Conservation (phyloP, 2,329 filamentous ascomycete species). For the Trichothecium roseum region DNA sequence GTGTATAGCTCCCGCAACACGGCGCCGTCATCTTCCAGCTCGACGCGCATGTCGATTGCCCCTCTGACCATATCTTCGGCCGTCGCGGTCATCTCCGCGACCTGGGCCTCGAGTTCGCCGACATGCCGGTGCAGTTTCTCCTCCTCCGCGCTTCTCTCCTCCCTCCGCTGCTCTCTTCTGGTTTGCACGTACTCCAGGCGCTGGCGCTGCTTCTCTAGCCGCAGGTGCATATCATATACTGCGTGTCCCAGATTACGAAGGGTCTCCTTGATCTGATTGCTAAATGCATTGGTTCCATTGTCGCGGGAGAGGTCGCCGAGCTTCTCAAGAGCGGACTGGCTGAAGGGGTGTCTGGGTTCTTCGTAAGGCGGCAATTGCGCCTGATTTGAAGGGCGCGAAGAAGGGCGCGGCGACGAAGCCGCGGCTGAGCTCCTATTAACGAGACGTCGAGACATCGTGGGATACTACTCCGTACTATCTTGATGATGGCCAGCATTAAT, state of each 20-base stretch:
- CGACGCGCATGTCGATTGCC: conserved; percentile 37
- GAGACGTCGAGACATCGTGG: conserved; percentile 22
- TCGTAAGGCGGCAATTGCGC: conserved; percentile 35
- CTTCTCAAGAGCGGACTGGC: conserved; percentile 22
- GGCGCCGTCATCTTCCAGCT: conserved; percentile 36
- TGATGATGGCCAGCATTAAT: conserved; percentile 2
- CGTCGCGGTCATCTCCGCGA: conserved; percentile 30
- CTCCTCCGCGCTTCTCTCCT: conserved; percentile 23
- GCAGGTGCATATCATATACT: conserved; percentile 40
- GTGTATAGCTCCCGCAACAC: conserved; percentile 26
- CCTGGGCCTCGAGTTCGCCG: conserved; percentile 24
- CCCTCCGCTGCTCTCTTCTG: conserved; percentile 25
- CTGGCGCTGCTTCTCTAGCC: conserved; percentile 23
- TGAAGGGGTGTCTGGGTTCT: conserved; percentile 34
- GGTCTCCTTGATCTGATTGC: conserved; percentile 34
- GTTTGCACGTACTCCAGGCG: conserved; percentile 19
- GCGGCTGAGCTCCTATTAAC: conserved; percentile 14
- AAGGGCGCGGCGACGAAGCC: too few species aligned
- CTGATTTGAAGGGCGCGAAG: conserved; percentile 8
- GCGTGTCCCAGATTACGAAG: conserved; percentile 30
- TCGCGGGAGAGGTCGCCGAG: conserved; percentile 32
- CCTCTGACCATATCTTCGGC: conserved; percentile 36
- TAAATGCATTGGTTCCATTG: conserved; percentile 29
- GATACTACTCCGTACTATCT: too few species aligned
- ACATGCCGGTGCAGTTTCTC: conserved; percentile 27